Evolutionary conservation across 768 basidiomycete genomes (phyloP).

Genomic region (Lentinus brumalis): DNA sequence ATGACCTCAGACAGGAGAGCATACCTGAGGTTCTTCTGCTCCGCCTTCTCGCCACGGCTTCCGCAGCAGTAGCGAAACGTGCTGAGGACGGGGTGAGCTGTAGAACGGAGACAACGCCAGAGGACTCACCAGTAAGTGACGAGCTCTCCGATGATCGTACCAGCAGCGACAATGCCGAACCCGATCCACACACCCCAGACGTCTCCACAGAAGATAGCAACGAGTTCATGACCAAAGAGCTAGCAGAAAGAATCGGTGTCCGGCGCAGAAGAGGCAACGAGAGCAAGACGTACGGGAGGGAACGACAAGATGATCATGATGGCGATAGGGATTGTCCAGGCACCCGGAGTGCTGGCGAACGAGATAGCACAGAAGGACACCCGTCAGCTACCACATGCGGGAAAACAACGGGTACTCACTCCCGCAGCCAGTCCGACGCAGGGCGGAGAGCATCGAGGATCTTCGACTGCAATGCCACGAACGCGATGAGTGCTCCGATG

Average conservation of each 20-base stretch:
- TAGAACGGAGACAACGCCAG: background rate
- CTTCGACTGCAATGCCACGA: slow-evolving; percentile 44
- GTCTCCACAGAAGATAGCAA: slow-evolving; percentile 83
- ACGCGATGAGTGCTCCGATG: slow-evolving; percentile 36
- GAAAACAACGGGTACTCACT: slow-evolving; percentile 39
- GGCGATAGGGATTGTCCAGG: slow-evolving; percentile 45
- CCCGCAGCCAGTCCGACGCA: slow-evolving; percentile 60
- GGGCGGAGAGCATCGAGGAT: slow-evolving; percentile 72
- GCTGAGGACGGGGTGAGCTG: slow-evolving; percentile 35
- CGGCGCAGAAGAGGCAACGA: background rate
- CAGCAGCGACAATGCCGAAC: slow-evolving; percentile 82
- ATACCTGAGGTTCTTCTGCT: slow-evolving; percentile 44
- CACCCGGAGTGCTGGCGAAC: slow-evolving; percentile 25
- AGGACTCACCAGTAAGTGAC: slow-evolving; percentile 77
- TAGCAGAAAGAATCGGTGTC: slow-evolving; percentile 26
- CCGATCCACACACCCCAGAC: slow-evolving; percentile 89
- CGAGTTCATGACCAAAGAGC: slow-evolving; percentile 91
- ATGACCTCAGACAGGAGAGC: slow-evolving; percentile 58
- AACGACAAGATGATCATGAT: slow-evolving; percentile 43
- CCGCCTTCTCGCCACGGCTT: slow-evolving; percentile 69
- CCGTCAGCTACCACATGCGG: no score
- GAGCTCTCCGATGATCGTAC: slow-evolving; percentile 82
- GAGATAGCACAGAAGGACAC: background rate
- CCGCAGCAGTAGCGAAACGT: slow-evolving; percentile 82
- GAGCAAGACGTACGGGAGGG: slow-evolving; percentile 33